phyloP scores from a whole-genome alignment of 768 basidiomycete species.

The Suillus subluteus region DNA sequence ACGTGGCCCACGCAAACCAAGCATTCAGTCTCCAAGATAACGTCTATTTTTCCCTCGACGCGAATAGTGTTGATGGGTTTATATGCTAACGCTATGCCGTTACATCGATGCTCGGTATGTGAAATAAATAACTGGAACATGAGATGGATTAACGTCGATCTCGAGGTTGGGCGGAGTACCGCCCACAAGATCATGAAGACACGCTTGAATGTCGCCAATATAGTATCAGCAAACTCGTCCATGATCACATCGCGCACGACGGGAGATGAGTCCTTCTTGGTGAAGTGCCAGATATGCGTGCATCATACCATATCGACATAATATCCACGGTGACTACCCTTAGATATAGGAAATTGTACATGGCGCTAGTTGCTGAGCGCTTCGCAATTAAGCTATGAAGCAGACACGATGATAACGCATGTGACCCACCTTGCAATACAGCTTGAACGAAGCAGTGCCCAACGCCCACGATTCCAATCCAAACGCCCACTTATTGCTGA shows the following conservation, averaged over 20 bases:
- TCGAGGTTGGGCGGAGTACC: too few species aligned
- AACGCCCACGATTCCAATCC: not conserved
- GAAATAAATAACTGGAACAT: not conserved
- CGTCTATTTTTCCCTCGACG: not conserved
- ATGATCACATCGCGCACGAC: too few species aligned
- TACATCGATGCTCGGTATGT: not conserved
- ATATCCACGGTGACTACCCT: not conserved
- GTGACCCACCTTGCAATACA: not conserved
- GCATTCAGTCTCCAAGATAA: not conserved
- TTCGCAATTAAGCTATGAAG: not conserved
- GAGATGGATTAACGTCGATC: not conserved
- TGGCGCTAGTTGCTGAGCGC: not conserved
- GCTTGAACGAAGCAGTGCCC: not conserved
- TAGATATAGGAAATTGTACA: not conserved
- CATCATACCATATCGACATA: too few species aligned
- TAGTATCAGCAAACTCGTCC: too few species aligned
- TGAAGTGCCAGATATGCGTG: too few species aligned
- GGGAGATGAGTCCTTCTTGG: too few species aligned
- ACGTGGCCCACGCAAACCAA: not conserved
- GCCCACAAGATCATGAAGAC: too few species aligned
- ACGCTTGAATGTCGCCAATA: not conserved
- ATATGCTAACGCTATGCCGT: not conserved
- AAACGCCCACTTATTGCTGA: not conserved
- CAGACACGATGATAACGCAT: not conserved
- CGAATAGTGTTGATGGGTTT: not conserved